Evolutionary conservation across 2,329 filamentous ascomycete genomes (phyloP).

Genomic region (Madurella mycetomatis): DNA sequence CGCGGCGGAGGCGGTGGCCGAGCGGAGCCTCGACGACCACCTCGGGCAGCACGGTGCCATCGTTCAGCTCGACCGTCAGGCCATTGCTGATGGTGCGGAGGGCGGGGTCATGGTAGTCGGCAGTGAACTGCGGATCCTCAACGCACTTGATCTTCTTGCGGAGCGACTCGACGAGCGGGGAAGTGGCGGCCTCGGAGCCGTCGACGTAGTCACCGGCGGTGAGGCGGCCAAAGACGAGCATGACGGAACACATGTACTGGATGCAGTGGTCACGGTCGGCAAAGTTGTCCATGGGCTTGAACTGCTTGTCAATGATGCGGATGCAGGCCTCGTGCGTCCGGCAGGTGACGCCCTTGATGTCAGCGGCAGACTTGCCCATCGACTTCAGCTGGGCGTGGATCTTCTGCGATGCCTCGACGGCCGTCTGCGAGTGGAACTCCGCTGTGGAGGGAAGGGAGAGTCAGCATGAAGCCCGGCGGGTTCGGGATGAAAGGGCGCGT

Average conservation of each 20-base stretch:
- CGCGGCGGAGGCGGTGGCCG: slow-evolving; percentile 82
- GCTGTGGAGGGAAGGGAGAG: slow-evolving; percentile 41
- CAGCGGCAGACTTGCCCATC: slow-evolving; percentile 83
- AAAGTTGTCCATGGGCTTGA: slow-evolving; percentile 99
- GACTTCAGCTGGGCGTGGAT: slow-evolving; percentile 78
- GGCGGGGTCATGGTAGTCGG: slow-evolving; percentile 89
- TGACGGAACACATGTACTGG: slow-evolving; percentile 97
- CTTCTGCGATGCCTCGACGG: slow-evolving; percentile 88
- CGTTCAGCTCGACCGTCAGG: slow-evolving; percentile 88
- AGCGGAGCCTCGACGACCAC: slow-evolving; percentile 90
- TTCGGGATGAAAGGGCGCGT: neutral
- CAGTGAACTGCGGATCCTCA: slow-evolving; percentile 90
- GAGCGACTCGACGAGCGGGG: slow-evolving; percentile 82
- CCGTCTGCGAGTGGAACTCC: slow-evolving; percentile 98
- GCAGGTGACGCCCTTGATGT: slow-evolving; percentile 91
- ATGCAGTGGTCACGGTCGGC: slow-evolving; percentile 99
- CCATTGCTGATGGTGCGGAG: slow-evolving; percentile 98
- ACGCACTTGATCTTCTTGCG: slow-evolving; percentile 93
- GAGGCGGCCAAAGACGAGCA: slow-evolving; percentile 92
- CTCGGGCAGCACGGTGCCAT: slow-evolving; percentile 87
- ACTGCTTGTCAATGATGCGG: slow-evolving; percentile 99
- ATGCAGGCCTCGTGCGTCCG: slow-evolving; percentile 97
- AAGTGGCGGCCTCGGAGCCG: slow-evolving; percentile 86
- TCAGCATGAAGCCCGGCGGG: neutral
- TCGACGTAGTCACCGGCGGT: slow-evolving; percentile 92